Evolutionary conservation across 257 asterid genomes (phyloP).

Genomic region (Plantago ovata): DNA sequence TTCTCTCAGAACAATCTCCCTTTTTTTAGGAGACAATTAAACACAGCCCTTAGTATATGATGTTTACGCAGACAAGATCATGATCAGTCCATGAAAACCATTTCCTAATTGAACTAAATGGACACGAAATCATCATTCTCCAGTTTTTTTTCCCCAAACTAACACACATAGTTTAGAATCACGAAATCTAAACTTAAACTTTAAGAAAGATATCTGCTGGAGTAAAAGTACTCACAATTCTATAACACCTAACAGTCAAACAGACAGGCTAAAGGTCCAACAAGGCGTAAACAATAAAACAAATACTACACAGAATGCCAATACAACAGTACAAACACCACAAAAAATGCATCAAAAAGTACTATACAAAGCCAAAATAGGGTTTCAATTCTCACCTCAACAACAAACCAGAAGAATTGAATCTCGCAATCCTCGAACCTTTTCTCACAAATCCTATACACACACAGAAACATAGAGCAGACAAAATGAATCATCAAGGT

Average conservation of each 20-base stretch:
- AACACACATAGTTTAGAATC: constrained; percentile 1
- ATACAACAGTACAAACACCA: constrained; percentile 1
- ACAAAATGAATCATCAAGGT: constrained; percentile 15
- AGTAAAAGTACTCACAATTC: not conserved
- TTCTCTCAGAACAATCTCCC: not conserved
- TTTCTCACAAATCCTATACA: constrained; percentile 2
- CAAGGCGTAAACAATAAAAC: not conserved
- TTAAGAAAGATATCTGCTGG: not conserved
- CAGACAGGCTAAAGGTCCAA: not conserved
- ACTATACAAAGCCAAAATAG: not conserved
- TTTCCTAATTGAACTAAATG: constrained; percentile 11
- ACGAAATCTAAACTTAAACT: not conserved
- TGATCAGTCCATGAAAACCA: not conserved
- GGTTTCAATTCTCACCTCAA: constrained; percentile 6
- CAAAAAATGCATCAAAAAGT: constrained; percentile 3
- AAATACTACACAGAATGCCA: too few species aligned
- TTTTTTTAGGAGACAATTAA: constrained; percentile 11
- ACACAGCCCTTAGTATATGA: not conserved
- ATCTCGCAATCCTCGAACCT: constrained; percentile 8
- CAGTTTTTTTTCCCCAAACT: constrained; percentile 6
- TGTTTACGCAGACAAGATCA: constrained; percentile 2
- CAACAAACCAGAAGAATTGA: constrained; percentile 7
- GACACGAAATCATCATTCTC: not conserved
- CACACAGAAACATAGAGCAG: not conserved
- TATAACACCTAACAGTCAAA: not conserved